Conservation (phyloP, 192 early-diverging fungal genomes). For the Glomus cerebriforme region DNA sequence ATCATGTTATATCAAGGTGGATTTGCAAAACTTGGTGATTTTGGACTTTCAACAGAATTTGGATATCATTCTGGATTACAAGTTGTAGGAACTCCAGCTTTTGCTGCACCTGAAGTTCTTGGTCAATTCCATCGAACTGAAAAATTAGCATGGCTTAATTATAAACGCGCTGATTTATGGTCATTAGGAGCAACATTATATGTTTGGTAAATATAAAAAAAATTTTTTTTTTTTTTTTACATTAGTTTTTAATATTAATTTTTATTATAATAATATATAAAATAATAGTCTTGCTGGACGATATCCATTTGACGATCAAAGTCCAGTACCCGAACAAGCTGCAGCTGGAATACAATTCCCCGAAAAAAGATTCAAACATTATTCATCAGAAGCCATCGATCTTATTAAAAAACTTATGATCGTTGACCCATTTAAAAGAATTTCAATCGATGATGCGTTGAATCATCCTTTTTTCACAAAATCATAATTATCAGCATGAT, state of each 20-base stretch:
- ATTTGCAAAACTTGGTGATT: conserved; percentile 24
- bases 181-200: conserved; percentile 24
- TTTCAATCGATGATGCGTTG: conserved; percentile 23
- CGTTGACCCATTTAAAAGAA: conserved; percentile 5
- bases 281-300: conserved; percentile 11
- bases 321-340: neutral
- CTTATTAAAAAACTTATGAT: conserved; percentile 21
- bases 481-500: neutral
- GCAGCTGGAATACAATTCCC: neutral
- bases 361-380: conserved; percentile 5
- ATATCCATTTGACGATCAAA: conserved; percentile 27
- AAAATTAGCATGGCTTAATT: conserved; percentile 25
- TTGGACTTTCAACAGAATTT: conserved; percentile 22
- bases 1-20: conserved; percentile 31
- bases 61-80: conserved; percentile 30
- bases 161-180: conserved; percentile 30
- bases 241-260: neutral
- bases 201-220: neutral
- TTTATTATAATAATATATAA: neutral
- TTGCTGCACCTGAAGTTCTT: conserved; percentile 28
- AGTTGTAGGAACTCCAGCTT: conserved; percentile 28
- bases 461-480: conserved; percentile 26
- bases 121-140: conserved; percentile 26
- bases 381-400: conserved; percentile 7
- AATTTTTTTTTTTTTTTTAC: neutral